A percentile compares a stretch with the other conserved stretches of the same genome.
Evolutionary conservation across 2,329 filamentous ascomycete species (phyloP).

Genomic region (Cercospora zeae-maydis): DNA sequence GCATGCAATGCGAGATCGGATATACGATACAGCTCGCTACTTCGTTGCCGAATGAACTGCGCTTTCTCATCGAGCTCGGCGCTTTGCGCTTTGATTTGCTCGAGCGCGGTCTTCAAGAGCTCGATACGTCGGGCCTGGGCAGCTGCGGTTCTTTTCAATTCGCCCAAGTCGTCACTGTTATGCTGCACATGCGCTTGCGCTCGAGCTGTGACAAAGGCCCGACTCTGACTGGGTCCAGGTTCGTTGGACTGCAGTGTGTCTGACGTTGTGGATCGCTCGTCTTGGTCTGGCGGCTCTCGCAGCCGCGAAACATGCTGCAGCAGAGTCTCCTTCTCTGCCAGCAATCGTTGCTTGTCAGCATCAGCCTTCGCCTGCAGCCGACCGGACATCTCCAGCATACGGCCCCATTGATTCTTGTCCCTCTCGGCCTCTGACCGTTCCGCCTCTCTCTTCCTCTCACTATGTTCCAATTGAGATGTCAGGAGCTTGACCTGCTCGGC

Average conservation of each 20-base stretch:
- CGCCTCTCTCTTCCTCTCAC: constrained; percentile 48
- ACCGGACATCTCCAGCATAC: constrained; percentile 51
- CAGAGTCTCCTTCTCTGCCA: constrained; percentile 39
- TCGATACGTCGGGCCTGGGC: neutral
- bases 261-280: neutral
- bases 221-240: neutral
- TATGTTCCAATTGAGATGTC: constrained; percentile 50
- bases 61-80: neutral
- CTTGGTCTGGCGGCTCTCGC: neutral
- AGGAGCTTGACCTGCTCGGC: constrained; percentile 46
- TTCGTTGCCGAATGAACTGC: neutral
- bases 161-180: neutral
- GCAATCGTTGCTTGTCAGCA: constrained; percentile 44
- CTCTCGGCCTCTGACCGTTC: constrained; percentile 42
- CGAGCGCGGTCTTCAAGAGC: neutral
- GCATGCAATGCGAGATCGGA: neutral
- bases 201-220: neutral
- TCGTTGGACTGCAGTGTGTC: neutral
- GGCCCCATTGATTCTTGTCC: constrained; percentile 50
- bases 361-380: constrained; percentile 44
- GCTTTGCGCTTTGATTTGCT: neutral
- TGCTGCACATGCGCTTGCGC: neutral
- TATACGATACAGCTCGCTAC: neutral
- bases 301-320: constrained; percentile 10
- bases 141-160: constrained; percentile 1